Evolutionary conservation across 306 rosid species (phyloP).

Genomic region (Luffa aegyptiaca): DNA sequence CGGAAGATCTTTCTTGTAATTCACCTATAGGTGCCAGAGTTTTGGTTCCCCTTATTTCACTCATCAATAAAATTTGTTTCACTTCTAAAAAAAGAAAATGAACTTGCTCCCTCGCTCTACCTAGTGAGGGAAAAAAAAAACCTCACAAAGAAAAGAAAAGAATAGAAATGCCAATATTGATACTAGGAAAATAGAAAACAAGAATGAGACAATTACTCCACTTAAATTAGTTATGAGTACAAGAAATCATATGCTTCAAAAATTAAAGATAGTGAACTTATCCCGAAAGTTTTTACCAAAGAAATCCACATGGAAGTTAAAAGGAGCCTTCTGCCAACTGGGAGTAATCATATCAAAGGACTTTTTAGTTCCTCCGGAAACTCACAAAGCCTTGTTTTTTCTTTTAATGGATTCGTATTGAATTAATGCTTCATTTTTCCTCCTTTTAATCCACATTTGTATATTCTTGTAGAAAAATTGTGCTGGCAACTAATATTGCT

Average conservation of each 20-base stretch:
- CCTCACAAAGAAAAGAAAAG: too few relatives aligned
- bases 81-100: too few relatives aligned
- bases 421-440: conserved; percentile 7
- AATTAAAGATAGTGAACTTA: neutral
- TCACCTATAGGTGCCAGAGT: too few relatives aligned
- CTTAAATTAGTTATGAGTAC: neutral
- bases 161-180: neutral
- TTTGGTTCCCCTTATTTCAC: too few relatives aligned
- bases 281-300: neutral
- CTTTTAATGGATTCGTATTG: neutral
- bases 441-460: conserved; percentile 16
- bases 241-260: neutral
- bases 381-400: neutral
- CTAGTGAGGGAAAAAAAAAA: too few relatives aligned
- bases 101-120: too few relatives aligned
- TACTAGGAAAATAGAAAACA: neutral
- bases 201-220: neutral
- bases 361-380: neutral
- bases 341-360: neutral
- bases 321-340: neutral
- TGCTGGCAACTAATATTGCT: conserved; percentile 92
- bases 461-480: conserved; percentile 68
- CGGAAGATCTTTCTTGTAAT: too few relatives aligned
- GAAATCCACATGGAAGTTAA: neutral
- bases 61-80: too few relatives aligned